These are phyloP conservation scores for Boletellus ananiceps DNA, from an alignment of 768 basidiomycete genomes.

Conservation along the genomic window DNA sequence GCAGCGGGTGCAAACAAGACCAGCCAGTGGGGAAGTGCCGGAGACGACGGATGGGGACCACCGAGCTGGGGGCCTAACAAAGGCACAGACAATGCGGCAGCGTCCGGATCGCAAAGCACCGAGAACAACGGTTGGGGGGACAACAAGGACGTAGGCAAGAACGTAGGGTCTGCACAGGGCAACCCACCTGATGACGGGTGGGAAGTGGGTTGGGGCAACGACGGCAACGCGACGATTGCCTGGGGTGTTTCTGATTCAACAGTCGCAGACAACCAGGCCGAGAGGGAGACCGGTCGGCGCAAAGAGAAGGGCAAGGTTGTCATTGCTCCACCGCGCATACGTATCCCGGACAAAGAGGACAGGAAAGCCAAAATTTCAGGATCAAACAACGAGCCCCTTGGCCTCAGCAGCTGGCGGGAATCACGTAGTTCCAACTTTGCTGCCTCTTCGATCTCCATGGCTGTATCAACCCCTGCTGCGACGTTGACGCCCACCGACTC, in stretches of 20 bases:
- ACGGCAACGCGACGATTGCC: conserved; percentile 1
- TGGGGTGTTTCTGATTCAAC: conserved; percentile 9
- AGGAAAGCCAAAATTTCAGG: conserved; percentile 16
- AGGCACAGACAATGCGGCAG: neutral
- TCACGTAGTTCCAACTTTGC: conserved; percentile 3
- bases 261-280: conserved; percentile 2
- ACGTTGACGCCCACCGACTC: conserved; percentile 15
- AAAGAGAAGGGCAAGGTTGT: conserved; percentile 11
- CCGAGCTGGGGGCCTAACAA: neutral
- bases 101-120: neutral
- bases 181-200: neutral
- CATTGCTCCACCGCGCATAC: conserved; percentile 24
- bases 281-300: conserved; percentile 1
- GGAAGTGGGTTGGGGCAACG: conserved; percentile 5
- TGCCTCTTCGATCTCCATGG: conserved; percentile 5
- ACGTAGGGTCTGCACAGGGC: neutral
- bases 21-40: neutral
- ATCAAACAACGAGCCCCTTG: conserved; percentile 22
- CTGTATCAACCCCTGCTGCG: conserved; percentile 12
- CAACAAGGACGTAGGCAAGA: conserved; percentile 3
- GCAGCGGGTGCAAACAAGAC: neutral
- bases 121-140: neutral
- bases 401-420: conserved; percentile 12
- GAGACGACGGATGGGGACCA: neutral
- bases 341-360: conserved; percentile 16